Evolutionary conservation across 805 yeast species (phyloP).

Genomic region (Candida pseudoglaebosa): DNA sequence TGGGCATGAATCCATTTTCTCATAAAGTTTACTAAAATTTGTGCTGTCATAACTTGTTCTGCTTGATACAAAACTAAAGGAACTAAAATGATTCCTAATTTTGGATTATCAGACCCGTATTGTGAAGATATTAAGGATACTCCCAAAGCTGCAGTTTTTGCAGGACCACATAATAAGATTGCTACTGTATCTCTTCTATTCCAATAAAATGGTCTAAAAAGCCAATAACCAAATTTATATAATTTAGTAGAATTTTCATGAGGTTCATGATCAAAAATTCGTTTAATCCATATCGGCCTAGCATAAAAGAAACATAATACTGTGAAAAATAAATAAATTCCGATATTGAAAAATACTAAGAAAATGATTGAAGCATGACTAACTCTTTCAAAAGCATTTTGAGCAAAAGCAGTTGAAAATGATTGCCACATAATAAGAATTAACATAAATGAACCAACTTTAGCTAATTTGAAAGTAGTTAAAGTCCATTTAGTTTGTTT

Average conservation of each 20-base stretch:
- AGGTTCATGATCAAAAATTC: constrained; percentile 46
- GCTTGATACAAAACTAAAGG: constrained; percentile 85
- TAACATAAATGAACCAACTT: constrained; percentile 79
- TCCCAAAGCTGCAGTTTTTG: constrained; percentile 90
- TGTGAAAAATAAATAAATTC: constrained; percentile 75
- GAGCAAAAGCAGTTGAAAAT: constrained; percentile 83
- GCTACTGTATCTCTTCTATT: constrained; percentile 69
- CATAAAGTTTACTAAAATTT: constrained; percentile 61
- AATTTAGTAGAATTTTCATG: constrained; percentile 36
- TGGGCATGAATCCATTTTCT: constrained; percentile 60
- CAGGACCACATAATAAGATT: constrained; percentile 85
- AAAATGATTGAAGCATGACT: constrained; percentile 67
- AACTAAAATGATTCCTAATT: constrained; percentile 69
- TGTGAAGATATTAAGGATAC: constrained; percentile 79
- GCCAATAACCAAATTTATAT: constrained; percentile 43
- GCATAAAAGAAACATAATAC: constrained; percentile 54
- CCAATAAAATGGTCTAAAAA: constrained; percentile 65
- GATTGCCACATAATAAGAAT: constrained; percentile 73
- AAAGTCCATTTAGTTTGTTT: constrained; percentile 58
- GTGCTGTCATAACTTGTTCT: constrained; percentile 82
- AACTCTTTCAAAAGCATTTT: constrained; percentile 69
- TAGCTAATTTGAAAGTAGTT: constrained; percentile 55
- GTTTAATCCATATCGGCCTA: constrained; percentile 51
- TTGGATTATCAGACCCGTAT: constrained; percentile 59
- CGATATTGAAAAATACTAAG: constrained; percentile 78